Evolutionary conservation across 164 flowering plant genomes (phyloP).

Genomic region (Macadamia integrifolia): DNA sequence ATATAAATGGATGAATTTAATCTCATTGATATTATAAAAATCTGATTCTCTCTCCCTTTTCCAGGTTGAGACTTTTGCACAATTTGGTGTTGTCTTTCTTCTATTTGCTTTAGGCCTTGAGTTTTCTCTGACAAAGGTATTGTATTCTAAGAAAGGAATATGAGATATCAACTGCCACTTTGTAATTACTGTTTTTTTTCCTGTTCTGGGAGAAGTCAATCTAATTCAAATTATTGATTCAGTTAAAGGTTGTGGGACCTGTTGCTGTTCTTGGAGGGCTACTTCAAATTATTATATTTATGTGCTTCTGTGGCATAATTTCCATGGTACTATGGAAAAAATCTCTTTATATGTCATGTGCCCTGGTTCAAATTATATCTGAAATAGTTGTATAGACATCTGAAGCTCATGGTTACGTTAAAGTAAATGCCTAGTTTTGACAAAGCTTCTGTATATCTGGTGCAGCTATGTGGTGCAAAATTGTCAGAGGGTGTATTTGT

Average conservation of each 20-base stretch:
- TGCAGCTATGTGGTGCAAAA: slow-evolving; percentile 86
- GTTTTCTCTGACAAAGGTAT: slow-evolving; percentile 87
- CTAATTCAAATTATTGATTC: slow-evolving; percentile 19
- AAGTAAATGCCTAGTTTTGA: slow-evolving; percentile 9
- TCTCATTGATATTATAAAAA: not conserved
- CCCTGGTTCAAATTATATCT: too few species aligned
- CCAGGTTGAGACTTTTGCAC: slow-evolving; percentile 99
- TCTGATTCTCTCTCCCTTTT: slow-evolving; percentile 8
- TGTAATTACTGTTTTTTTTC: not conserved
- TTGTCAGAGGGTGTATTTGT: slow-evolving; percentile 91
- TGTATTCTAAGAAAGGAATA: not conserved
- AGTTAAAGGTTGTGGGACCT: slow-evolving; percentile 93
- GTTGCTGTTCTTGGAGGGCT: slow-evolving; percentile 97
- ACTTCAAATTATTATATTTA: slow-evolving; percentile 73
- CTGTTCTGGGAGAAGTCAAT: slow-evolving; percentile 3
- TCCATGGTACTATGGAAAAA: slow-evolving; percentile 49
- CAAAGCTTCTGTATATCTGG: slow-evolving; percentile 4
- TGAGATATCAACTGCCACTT: not conserved
- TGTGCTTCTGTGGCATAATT: slow-evolving; percentile 62
- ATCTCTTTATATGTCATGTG: slow-evolving; percentile 3
- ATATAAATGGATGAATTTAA: too few species aligned
- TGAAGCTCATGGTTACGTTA: not conserved
- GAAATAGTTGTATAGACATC: too few species aligned
- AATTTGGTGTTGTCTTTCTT: slow-evolving; percentile 97
- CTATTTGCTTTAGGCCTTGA: slow-evolving; percentile 97